Percentiles rank a stretch among this genome's conserved stretches.
These are phyloP conservation scores for Trapa incisa DNA, from an alignment of 345 rosid genomes.

Conservation along the genomic window DNA sequence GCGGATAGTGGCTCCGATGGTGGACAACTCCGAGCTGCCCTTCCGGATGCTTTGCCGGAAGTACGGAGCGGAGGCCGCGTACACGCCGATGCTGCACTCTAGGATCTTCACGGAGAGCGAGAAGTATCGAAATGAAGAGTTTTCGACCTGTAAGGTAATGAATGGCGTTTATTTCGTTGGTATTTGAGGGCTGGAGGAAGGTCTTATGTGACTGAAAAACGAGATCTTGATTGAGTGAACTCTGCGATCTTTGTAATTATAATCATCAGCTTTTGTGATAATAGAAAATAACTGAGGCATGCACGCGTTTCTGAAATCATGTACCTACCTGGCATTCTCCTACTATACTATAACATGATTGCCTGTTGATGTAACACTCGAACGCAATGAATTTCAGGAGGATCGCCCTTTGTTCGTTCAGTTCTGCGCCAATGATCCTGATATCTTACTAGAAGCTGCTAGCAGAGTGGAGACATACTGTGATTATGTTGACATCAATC, in stretches of 20 bases:
- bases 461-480: constrained; percentile 62
- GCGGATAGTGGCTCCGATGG: constrained; percentile 86
- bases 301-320: not conserved
- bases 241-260: not conserved
- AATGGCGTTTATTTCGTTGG: not conserved
- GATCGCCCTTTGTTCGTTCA: constrained; percentile 93
- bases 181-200: not conserved
- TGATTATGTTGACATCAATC: constrained; percentile 87
- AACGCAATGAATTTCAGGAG: constrained; percentile 39
- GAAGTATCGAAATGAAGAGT: constrained; percentile 66
- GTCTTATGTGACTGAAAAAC: not conserved
- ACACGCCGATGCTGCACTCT: constrained; percentile 93
- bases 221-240: not conserved
- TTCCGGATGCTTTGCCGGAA: constrained; percentile 86
- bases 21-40: constrained; percentile 94
- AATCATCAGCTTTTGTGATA: not conserved
- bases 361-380: not conserved
- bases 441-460: constrained; percentile 64
- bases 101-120: constrained; percentile 67
- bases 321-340: not conserved
- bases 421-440: constrained; percentile 94
- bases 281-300: not conserved
- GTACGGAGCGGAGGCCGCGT: constrained; percentile 88
- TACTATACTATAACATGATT: not conserved
- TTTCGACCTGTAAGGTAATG: constrained; percentile 74